Conservation (phyloP, 2,329 filamentous ascomycete species). For the Leptographium flavum region DNA sequence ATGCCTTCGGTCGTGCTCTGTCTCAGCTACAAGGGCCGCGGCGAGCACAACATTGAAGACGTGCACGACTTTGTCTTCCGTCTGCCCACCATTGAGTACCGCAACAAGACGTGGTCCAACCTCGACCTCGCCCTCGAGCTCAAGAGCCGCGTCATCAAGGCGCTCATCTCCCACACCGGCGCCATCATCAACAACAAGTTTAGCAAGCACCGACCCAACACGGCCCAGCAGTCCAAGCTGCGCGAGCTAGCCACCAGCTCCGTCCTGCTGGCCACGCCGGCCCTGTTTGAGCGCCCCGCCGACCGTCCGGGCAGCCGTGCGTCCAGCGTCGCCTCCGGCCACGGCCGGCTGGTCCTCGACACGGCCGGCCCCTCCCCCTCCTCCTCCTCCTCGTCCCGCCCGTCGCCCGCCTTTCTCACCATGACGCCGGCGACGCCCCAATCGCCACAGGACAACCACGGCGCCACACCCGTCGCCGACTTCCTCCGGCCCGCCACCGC, state of each 20-base stretch:
- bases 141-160: conserved; percentile 88
- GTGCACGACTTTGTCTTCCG: conserved; percentile 96
- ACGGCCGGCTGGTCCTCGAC: background rate
- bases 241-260: conserved; percentile 74
- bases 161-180: conserved; percentile 86
- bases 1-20: conserved; percentile 92
- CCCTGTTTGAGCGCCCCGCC: conserved; percentile 23
- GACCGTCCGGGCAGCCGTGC: conserved; percentile 35
- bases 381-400: background rate
- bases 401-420: background rate
- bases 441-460: background rate
- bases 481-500: conserved; percentile 1
- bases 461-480: background rate
- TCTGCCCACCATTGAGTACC: conserved; percentile 84
- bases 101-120: conserved; percentile 99
- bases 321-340: conserved; percentile 31
- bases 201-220: conserved; percentile 70
- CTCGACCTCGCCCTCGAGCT: conserved; percentile 82
- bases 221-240: conserved; percentile 62
- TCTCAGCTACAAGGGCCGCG: conserved; percentile 90
- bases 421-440: background rate
- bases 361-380: background rate
- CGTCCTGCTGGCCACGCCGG: conserved; percentile 40
- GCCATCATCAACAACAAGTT: conserved; percentile 98
- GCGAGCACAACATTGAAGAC: conserved; percentile 89